These are phyloP conservation scores for Aspergillus egyptiacus DNA, from an alignment of 495 filamentous ascomycete species.

Conservation along the genomic window DNA sequence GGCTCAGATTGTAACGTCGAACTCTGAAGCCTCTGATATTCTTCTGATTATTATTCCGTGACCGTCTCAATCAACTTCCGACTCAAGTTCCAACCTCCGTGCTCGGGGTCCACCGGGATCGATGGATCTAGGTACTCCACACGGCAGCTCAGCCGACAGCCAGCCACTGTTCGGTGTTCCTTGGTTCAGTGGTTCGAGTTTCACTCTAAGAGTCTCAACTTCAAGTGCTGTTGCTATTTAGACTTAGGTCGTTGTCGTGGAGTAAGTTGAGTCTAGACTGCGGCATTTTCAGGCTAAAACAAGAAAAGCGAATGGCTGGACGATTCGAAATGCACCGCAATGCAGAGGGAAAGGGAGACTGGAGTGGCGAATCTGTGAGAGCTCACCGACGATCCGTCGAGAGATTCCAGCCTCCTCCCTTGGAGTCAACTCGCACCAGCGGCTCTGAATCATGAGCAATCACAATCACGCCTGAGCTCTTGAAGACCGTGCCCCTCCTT, in stretches of 20 bases:
- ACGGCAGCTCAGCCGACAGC: too few species aligned
- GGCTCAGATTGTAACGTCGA: slow-evolving; percentile 15
- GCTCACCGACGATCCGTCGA: neutral
- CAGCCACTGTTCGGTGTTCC: slow-evolving; percentile 6
- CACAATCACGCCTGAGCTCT: neutral
- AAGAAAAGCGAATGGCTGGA: neutral
- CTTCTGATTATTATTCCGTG: too few species aligned
- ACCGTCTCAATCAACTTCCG: too few species aligned
- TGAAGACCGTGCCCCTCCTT: neutral
- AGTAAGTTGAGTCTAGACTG: neutral
- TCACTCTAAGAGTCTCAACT: too few species aligned
- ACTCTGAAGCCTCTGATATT: too few species aligned
- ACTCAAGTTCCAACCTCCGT: neutral
- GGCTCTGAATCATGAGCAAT: neutral
- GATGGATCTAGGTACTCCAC: too few species aligned
- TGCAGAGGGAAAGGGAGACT: neutral
- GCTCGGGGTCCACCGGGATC: too few species aligned
- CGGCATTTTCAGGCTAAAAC: too few species aligned
- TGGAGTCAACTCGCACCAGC: too few species aligned
- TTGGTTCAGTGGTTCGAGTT: too few species aligned
- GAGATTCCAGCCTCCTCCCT: too few species aligned
- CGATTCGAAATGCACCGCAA: neutral
- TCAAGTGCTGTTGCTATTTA: neutral
- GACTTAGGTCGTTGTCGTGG: too few species aligned
- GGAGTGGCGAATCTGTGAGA: neutral